A percentile compares a stretch with the other conserved stretches of the same genome.
Conservation (phyloP, 2,329 filamentous ascomycete genomes). For the Xylariaceae sp. region DNA sequence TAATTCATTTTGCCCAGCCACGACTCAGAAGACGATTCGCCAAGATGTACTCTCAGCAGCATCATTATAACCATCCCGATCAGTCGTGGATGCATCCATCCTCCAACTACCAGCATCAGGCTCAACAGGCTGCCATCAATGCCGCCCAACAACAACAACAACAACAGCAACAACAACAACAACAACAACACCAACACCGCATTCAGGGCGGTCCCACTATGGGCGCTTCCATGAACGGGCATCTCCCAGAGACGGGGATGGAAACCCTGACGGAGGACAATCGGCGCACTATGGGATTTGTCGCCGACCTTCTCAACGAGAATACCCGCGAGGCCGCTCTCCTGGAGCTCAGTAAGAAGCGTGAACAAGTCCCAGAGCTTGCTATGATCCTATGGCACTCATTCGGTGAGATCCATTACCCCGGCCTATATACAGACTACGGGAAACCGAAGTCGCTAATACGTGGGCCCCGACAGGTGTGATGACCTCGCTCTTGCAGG, state of each 20-base stretch:
- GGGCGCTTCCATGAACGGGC: slow-evolving; percentile 39
- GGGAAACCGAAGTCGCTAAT: background rate
- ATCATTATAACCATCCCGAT: slow-evolving; percentile 58
- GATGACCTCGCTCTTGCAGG: slow-evolving; percentile 94
- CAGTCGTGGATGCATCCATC: slow-evolving; percentile 65
- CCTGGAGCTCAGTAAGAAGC: slow-evolving; percentile 95
- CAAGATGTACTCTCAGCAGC: slow-evolving; percentile 63
- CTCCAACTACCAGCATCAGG: slow-evolving; percentile 53
- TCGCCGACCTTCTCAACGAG: slow-evolving; percentile 84
- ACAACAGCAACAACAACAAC: slow-evolving; percentile 54
- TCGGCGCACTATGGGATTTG: slow-evolving; percentile 84
- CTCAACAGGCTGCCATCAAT: slow-evolving; percentile 46
- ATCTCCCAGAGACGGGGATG: slow-evolving; percentile 51
- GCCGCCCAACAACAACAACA: slow-evolving; percentile 63
- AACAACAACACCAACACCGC: slow-evolving; percentile 58
- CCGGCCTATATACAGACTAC: background rate
- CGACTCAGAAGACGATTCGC: slow-evolving; percentile 38
- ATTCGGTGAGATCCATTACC: slow-evolving; percentile 63
- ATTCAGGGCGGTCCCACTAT: slow-evolving; percentile 60
- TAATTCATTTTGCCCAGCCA: slow-evolving; percentile 1
- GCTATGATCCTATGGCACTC: slow-evolving; percentile 97
- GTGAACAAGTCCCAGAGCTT: slow-evolving; percentile 94
- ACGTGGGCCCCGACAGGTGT: slow-evolving; percentile 56
- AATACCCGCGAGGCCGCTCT: slow-evolving; percentile 83
- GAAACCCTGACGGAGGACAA: slow-evolving; percentile 84